Percentiles rank a stretch among this genome's conserved stretches.
phyloP scores from a whole-genome alignment of 768 basidiomycete genomes.

The Leccinum boreale region DNA sequence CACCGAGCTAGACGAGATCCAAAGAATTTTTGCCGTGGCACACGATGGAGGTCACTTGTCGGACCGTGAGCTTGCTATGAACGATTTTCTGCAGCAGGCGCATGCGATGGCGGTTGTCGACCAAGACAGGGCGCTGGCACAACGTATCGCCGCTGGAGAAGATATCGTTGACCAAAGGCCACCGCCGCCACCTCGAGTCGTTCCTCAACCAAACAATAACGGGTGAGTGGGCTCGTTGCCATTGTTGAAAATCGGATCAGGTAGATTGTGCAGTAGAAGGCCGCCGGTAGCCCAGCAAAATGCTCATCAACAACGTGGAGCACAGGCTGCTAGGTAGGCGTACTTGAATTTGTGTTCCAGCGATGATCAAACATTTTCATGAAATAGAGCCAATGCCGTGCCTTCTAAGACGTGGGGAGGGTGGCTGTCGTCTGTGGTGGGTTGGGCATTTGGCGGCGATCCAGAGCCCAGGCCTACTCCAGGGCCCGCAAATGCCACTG shows the following conservation, averaged over 20 bases:
- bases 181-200: background rate
- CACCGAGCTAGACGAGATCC: slow-evolving; percentile 19
- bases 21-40: slow-evolving; percentile 6
- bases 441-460: background rate
- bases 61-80: slow-evolving; percentile 26
- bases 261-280: slow-evolving; percentile 1
- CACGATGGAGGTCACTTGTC: slow-evolving; percentile 10
- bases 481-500: background rate
- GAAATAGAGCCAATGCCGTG: background rate
- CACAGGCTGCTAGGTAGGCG: slow-evolving; percentile 10
- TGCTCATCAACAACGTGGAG: background rate
- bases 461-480: background rate
- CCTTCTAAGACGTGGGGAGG: slow-evolving; percentile 13
- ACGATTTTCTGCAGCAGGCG: slow-evolving; percentile 24
- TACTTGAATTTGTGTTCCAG: background rate
- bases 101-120: slow-evolving; percentile 12
- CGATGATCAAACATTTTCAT: background rate
- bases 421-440: slow-evolving; percentile 19
- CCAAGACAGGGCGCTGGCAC: slow-evolving; percentile 24
- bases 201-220: background rate
- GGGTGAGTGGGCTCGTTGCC: background rate
- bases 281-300: background rate
- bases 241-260: background rate
- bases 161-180: background rate
- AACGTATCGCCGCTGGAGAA: slow-evolving; percentile 13